A percentile compares a stretch with the other conserved stretches of the same genome.
phyloP scores from a whole-genome alignment of 352 stramenopile species.

The Thalassiosira allenii region DNA sequence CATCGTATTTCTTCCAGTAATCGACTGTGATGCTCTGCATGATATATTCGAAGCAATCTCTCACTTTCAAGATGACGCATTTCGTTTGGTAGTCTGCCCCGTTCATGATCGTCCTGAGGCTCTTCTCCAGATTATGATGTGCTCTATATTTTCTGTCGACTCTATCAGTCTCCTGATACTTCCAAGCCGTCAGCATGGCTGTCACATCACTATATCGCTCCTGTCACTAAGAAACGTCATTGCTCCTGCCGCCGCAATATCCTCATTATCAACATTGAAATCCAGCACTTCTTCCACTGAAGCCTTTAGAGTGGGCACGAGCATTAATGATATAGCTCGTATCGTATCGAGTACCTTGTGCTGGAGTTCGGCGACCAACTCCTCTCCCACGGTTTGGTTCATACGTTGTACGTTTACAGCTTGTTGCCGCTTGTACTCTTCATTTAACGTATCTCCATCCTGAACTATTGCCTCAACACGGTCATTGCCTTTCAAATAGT shows the following conservation, averaged over 20 bases:
- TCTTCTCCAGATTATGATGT: too few species aligned
- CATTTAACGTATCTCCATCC: neutral
- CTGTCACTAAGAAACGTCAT: too few species aligned
- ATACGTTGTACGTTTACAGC: neutral
- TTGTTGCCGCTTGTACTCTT: neutral
- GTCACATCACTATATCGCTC: too few species aligned
- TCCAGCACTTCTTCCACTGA: too few species aligned
- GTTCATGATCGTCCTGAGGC: neutral
- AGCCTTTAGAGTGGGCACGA: neutral
- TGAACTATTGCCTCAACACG: neutral
- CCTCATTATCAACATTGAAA: too few species aligned
- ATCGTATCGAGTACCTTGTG: neutral
- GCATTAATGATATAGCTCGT: neutral
- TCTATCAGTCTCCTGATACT: too few species aligned
- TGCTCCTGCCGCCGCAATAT: too few species aligned
- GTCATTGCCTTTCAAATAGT: neutral
- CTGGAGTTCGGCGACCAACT: neutral
- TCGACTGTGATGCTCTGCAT: neutral
- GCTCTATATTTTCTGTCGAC: too few species aligned
- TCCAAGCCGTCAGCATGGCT: too few species aligned
- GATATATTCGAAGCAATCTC: neutral
- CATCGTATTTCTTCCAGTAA: neutral
- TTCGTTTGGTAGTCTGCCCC: neutral
- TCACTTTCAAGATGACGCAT: neutral
- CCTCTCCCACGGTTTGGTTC: neutral